Evolutionary conservation across 1,284 basidiomycete genomes (phyloP), one percentile per base, ranked within the genome.

Genomic region (Athelia psychrophila): DNA sequence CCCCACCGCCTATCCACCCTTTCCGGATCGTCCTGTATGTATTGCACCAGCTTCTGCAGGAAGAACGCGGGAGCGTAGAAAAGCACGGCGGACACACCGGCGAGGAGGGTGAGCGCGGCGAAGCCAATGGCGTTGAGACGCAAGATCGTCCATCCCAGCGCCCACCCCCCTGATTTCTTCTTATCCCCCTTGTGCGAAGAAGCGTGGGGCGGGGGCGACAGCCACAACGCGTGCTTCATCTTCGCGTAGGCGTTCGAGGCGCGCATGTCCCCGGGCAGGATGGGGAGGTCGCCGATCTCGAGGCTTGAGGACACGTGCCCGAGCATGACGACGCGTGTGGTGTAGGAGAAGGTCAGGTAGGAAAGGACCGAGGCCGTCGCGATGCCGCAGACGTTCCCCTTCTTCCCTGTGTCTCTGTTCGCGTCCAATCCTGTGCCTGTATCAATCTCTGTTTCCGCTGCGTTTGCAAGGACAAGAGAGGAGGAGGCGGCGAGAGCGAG

Each of bases 1-100:
- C 88, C 88, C 88, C 88, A 91, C 6, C 77, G 72, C 47, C 71
- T 74, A 56, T 86, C 68, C 52, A 78, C 68, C 47, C 84, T 68
- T 33, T 69, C 67, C 1, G 72, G 80, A 61, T 81, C 83, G 44
- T 61, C 74, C 65, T 95, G 90, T 33, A 96, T 72, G 67, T 93
- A 95, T 18, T 66, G 60, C 13, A 96, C 80, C 52, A 95, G 72
- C 52, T 74, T 72, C 56, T 81, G 78, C 59, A 95, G 69, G 66
- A 95, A 91, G 54, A 83, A 80, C 0, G 92, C 85, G 0, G 94
- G 92, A 0, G 77, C 65, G 66, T 95, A 95, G 75, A 88, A 93
- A 13, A 90, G 67, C 12, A 78, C 66, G 0, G 91, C 90, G 2
- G 84, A 78, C 3, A 81, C 57, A 1, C 75, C 68, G 0, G 91